Conservation (phyloP, 192 early-diverging fungal species). For the Rhizophagus sp. region DNA sequence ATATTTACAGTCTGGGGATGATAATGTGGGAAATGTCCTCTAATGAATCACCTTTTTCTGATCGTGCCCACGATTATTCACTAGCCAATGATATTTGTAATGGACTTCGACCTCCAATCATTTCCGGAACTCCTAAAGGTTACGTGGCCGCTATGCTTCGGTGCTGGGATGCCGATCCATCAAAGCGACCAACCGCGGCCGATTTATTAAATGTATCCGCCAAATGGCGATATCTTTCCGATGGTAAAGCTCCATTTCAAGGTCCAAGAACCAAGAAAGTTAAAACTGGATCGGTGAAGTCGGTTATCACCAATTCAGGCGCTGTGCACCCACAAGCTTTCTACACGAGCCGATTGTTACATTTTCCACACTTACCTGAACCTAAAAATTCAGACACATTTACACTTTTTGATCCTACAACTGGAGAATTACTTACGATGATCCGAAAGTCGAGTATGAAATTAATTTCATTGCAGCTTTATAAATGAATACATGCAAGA, state of each 20-base stretch:
- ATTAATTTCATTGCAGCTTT: background rate
- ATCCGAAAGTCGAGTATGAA: conserved; percentile 19
- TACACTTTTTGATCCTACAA: conserved; percentile 14
- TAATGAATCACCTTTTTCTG: conserved; percentile 40
- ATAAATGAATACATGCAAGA: background rate
- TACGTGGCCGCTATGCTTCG: conserved; percentile 38
- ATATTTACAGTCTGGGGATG: conserved; percentile 49
- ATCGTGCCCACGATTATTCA: conserved; percentile 35
- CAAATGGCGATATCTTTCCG: conserved; percentile 31
- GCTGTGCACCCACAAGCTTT: conserved; percentile 25
- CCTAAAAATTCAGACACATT: conserved; percentile 20
- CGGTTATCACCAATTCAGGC: background rate
- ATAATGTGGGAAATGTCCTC: conserved; percentile 52
- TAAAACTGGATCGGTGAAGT: background rate
- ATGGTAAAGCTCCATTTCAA: conserved; percentile 26
- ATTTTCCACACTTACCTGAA: conserved; percentile 25
- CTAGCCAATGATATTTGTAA: conserved; percentile 37
- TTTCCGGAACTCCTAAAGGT: conserved; percentile 40
- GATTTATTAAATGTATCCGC: conserved; percentile 33
- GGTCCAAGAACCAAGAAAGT: conserved; percentile 20
- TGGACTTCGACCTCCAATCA: conserved; percentile 40
- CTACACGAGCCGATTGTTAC: conserved; percentile 25
- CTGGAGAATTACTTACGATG: conserved; percentile 15
- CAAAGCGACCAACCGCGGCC: conserved; percentile 33
- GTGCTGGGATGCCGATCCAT: conserved; percentile 44